Evolutionary conservation across 2,329 filamentous ascomycete species (phyloP).

Genomic region (Fusarium temperatum): DNA sequence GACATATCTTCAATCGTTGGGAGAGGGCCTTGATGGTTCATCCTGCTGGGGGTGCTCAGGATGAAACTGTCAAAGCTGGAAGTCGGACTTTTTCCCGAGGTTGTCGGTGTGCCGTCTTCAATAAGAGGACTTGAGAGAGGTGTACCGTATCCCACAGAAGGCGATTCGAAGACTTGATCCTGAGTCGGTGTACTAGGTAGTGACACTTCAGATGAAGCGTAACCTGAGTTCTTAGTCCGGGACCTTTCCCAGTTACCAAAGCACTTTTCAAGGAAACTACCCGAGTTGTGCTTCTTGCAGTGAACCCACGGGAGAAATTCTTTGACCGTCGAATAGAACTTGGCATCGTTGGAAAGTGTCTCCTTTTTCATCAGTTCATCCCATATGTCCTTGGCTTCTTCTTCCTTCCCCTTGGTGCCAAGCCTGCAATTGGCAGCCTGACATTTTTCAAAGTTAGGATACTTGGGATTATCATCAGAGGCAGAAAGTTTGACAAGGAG

Average conservation of each 20-base stretch:
- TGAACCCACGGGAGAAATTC: not conserved
- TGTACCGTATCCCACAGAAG: not conserved
- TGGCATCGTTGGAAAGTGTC: not conserved
- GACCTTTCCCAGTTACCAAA: conserved; percentile 6
- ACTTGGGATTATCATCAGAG: not conserved
- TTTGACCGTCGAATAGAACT: not conserved
- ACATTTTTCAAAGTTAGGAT: not conserved
- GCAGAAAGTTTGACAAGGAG: conserved; percentile 3
- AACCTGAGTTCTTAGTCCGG: not conserved
- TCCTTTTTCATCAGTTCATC: not conserved
- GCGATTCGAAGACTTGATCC: conserved; percentile 6
- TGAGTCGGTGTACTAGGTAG: conserved; percentile 1
- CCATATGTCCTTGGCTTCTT: not conserved
- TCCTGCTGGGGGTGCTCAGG: not conserved
- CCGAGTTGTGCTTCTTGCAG: not conserved
- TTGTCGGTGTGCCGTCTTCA: not conserved
- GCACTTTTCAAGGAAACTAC: fast-evolving
- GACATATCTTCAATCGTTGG: not conserved
- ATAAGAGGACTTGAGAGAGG: conserved; percentile 13
- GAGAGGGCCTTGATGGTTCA: not conserved
- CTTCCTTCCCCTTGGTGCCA: not conserved
- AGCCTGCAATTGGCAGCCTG: not conserved
- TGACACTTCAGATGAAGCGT: not conserved
- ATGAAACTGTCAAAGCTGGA: not conserved
- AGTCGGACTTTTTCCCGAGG: not conserved